These are phyloP conservation scores for Pseudocohnilembus persalinus DNA, from an alignment of 169 alveolate species.

Conservation along the genomic window DNA sequence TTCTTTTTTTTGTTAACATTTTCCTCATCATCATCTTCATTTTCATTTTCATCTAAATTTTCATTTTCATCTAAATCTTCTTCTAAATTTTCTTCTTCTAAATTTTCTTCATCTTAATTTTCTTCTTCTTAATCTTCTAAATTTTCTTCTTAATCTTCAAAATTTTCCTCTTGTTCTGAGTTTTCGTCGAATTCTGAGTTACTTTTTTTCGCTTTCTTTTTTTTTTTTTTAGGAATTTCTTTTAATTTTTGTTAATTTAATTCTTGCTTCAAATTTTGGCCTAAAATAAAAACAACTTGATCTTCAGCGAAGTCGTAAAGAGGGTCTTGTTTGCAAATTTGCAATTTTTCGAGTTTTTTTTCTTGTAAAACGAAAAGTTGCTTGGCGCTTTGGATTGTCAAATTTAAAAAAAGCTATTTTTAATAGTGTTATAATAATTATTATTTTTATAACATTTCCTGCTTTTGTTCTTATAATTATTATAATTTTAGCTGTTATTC, in stretches of 20 bases:
- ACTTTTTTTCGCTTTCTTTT: neutral
- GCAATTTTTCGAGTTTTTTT: slow-evolving; percentile 14
- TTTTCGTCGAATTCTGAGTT: neutral
- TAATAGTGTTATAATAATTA: neutral
- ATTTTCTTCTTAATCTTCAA: neutral
- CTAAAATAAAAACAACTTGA: neutral
- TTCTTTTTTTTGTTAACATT: slow-evolving; percentile 4
- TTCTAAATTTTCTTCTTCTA: neutral
- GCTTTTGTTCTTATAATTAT: slow-evolving; percentile 12
- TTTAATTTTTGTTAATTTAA: slow-evolving; percentile 3
- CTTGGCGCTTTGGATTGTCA: slow-evolving; percentile 1
- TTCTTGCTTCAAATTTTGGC: slow-evolving; percentile 8
- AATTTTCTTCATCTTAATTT: neutral
- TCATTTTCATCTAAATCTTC: neutral
- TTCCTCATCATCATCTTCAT: slow-evolving; percentile 7
- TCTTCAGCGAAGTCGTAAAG: slow-evolving; percentile 11
- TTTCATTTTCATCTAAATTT: neutral
- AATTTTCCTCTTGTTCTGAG: neutral
- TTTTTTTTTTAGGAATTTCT: neutral
- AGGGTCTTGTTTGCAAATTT: neutral
- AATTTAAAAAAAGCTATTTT: neutral
- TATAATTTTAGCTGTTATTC: neutral
- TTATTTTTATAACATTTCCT: neutral
- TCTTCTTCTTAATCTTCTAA: too few species aligned
- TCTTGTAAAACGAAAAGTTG: slow-evolving; percentile 1